Percentiles rank a stretch among this genome's conserved stretches.
Evolutionary conservation across 176 grass and related monocot genomes (phyloP).

Genomic region (Cymbopogon citratus): DNA sequence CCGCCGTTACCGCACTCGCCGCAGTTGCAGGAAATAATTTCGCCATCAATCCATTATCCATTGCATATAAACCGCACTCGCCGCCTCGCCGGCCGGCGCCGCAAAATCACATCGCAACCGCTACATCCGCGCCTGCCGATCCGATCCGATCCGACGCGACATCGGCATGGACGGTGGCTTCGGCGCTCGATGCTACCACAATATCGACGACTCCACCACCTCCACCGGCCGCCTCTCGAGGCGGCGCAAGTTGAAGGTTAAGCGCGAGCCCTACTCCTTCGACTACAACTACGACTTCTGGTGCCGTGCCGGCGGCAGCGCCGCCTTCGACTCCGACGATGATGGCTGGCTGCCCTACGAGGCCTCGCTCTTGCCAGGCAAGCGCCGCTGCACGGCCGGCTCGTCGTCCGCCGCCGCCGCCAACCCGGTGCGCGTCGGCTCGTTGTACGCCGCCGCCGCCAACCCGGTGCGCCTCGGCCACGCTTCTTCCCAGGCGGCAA

Average conservation of each 20-base stretch:
- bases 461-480: not conserved
- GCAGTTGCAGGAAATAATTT: no score
- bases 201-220: not conserved
- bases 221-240: not conserved
- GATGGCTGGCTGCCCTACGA: not conserved
- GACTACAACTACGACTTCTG: not conserved
- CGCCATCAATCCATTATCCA: no score
- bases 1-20: no score
- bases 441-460: not conserved
- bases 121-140: no score
- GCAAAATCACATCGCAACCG: no score
- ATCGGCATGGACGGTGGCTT: not conserved
- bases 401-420: not conserved
- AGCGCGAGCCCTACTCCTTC: not conserved
- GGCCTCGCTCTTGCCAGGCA: not conserved
- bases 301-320: not conserved
- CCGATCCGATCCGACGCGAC: not conserved
- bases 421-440: no score
- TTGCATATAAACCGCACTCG: no score
- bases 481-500: not conserved
- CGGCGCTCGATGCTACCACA: not conserved
- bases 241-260: not conserved
- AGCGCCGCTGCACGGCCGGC: not conserved
- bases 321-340: not conserved
- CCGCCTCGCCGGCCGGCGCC: no score